Evolutionary conservation across 2,329 filamentous ascomycete genomes (phyloP), one percentile per base, ranked within the genome.

Genomic region (Botrytis porri): DNA sequence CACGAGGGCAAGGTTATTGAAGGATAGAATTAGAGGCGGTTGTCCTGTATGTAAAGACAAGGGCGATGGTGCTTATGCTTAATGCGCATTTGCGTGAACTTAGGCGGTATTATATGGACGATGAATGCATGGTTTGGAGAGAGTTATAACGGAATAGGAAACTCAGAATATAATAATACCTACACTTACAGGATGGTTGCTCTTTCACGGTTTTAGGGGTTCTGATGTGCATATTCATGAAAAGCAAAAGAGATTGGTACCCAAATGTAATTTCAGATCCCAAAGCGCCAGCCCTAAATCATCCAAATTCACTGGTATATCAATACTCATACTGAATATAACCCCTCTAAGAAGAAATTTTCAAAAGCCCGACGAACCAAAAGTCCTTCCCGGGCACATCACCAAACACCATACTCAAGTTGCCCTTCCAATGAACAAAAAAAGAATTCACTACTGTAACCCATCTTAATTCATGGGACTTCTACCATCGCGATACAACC

Each of bases 1-100:
- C 41, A 96, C 93, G 76, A 93, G 94, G 80, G 94, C 95, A 57
- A 88, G 94, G 75, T 81, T 97, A 71, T 83, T 97, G 74, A 87
- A 90, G 77, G 92, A 95, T 78, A 89, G 89, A 74, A 86, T 95
- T 51, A 84, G 85, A 63, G 87, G 86, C 14, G 91, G 90, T 0
- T 93, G 91, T 82, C 88, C 89, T 0, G 83, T 90, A 29, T 92
- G 89, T 75, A 71, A 73, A 8, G 67, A 48, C 20, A 72, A 67
- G 63, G 20, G 59, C 37, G 41, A 51, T 57, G 60, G 32, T 71
- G 61, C 39, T 20, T 45, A 72, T 60, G 64, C 64, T 57, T 71
- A 35, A 63, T 35, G 57, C 43, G 22, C 41, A 32, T 45, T 25
- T 54, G 54, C 37, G 16, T 73, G 57, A 32, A 35, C 43, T 54